Evolutionary conservation across 495 filamentous ascomycete species (phyloP).

Genomic region (Podospora pseudoanserina): DNA sequence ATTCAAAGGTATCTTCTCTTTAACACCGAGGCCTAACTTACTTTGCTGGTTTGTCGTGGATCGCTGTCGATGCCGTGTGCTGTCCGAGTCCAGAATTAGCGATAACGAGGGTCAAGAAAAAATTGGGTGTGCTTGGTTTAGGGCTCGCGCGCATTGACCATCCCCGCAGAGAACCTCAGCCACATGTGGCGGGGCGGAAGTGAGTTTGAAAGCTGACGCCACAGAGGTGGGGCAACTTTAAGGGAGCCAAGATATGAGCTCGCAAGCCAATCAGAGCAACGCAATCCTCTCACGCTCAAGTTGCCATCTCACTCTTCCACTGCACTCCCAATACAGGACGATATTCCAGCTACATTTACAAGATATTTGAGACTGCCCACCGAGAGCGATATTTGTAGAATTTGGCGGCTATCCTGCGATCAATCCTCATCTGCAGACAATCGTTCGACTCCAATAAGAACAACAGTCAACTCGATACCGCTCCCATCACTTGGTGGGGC

Average conservation of each 20-base stretch:
- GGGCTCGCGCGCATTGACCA: constrained; percentile 33
- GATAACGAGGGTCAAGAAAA: constrained; percentile 31
- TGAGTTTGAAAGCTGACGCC: not conserved
- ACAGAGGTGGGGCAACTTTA: constrained; percentile 4
- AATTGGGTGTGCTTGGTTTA: constrained; percentile 37
- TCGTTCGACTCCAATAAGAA: not conserved
- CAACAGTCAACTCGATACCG: not conserved
- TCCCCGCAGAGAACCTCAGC: constrained; percentile 6
- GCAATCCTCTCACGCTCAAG: not conserved
- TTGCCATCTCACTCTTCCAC: not conserved
- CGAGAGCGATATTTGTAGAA: not conserved
- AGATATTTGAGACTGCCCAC: not conserved
- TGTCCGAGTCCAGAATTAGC: constrained; percentile 34
- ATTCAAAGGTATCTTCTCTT: not conserved
- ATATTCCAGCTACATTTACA: not conserved
- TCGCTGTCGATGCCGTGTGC: constrained; percentile 31
- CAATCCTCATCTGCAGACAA: not conserved
- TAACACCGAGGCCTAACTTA: constrained; percentile 27
- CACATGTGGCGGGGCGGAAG: constrained; percentile 23
- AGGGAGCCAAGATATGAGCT: not conserved
- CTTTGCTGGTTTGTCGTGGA: constrained; percentile 40
- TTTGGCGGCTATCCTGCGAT: not conserved
- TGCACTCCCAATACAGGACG: not conserved
- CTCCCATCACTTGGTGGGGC: not conserved
- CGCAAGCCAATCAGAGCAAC: constrained; percentile 5